Evolutionary conservation across 352 stramenopile species (phyloP).

Genomic region (Elongisporangium senticosum): DNA sequence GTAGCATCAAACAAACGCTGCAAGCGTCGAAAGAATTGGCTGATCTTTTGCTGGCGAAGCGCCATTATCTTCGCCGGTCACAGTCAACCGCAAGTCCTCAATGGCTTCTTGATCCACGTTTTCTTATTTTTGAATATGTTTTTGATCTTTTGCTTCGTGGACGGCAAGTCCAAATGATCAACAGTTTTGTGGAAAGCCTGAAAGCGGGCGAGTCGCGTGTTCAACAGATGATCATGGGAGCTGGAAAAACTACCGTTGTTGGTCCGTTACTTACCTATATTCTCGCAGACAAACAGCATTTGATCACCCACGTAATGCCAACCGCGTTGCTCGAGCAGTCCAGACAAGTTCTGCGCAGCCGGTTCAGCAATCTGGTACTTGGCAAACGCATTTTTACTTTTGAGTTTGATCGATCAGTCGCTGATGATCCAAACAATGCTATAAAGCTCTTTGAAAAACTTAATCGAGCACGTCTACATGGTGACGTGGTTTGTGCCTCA

Average conservation of each 20-base stretch:
- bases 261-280: constrained; percentile 97
- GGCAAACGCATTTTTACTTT: constrained; percentile 99
- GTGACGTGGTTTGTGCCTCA: constrained; percentile 97
- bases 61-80: constrained; percentile 49
- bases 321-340: constrained; percentile 98
- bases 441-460: constrained; percentile 81
- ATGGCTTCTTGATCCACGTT: constrained; percentile 95
- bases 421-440: constrained; percentile 58
- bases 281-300: constrained; percentile 92
- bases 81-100: constrained; percentile 1
- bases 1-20: constrained; percentile 55
- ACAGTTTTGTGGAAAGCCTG: constrained; percentile 95
- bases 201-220: constrained; percentile 68
- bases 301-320: constrained; percentile 98
- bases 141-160: constrained; percentile 97
- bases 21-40: constrained; percentile 82
- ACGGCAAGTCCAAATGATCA: constrained; percentile 98
- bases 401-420: constrained; percentile 95
- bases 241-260: constrained; percentile 99
- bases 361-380: constrained; percentile 96
- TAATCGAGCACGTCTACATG: constrained; percentile 82
- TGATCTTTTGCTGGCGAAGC: constrained; percentile 65
- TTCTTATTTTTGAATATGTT: constrained; percentile 99
- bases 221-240: constrained; percentile 99
- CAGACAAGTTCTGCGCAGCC: constrained; percentile 94